Evolutionary conservation across 805 yeast species (phyloP), one percentile per base, ranked within the genome.

Genomic region (Hanseniaspora valbyensis): DNA sequence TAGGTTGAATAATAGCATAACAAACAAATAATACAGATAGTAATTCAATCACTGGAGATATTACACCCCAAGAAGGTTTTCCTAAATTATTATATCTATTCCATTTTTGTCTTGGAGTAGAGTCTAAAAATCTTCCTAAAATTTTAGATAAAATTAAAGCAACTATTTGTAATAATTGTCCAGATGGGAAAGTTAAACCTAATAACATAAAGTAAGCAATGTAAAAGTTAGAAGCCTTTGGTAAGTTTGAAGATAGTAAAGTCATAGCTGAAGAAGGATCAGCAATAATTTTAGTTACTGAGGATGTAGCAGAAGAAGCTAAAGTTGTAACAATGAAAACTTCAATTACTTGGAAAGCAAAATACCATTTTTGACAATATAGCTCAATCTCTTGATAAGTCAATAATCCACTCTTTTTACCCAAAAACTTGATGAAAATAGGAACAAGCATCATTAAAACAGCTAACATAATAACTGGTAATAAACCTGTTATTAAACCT

Each of bases 41-140:
- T 54, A 87, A 72, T 56, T 88, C 83, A 64, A 80, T 81, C 10
- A 74, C 70, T 7, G 96, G 96, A 66, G 83, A 90, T 13, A 77
- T 69, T 16, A 83, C 78, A 44, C 96, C 95, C 84, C 89, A 88
- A 22, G 77, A 74, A 40, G 89, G 83, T 38, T 75, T 71, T 12
- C 78, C 73, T 57, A 90, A 69, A 1, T 70, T 72, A 62, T 77
- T 77, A 62, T 66, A 76, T 60, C 95, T 78, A 54, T 65, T 76
- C 96, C 96, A 90, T 69, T 82, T 84, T 67, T 86, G 81, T 68
- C 97, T 80, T 54, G 97, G 97, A 5, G 97, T 87, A 49, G 75
- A 73, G 64, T 88, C 95, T 54, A 92, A 73, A 21, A 87, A 53
- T 55, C 69, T 70, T 28, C 92, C 85, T 53, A 89, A 69, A 33